phyloP scores from a whole-genome alignment of 169 alveolate genomes.

The Eimeria zaria region DNA sequence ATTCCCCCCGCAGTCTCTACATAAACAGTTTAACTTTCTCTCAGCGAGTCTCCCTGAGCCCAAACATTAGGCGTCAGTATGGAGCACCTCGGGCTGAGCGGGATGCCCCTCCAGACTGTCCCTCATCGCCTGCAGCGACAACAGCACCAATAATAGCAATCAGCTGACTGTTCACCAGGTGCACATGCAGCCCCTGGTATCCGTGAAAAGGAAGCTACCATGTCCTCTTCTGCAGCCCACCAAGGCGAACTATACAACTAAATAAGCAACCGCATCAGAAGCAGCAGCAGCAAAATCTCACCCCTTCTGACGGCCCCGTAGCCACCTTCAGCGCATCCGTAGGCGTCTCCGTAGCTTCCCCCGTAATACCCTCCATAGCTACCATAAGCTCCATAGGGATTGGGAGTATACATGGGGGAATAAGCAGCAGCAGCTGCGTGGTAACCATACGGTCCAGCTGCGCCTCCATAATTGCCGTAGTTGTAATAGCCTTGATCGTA shows the following conservation, averaged over 20 bases:
- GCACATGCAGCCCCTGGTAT: background rate
- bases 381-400: conserved; percentile 61
- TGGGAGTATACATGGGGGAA: conserved; percentile 70
- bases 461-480: conserved; percentile 53
- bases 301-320: conserved; percentile 71
- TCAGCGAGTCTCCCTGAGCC: background rate
- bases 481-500: conserved; percentile 66
- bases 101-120: conserved; percentile 32
- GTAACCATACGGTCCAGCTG: conserved; percentile 66
- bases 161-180: background rate
- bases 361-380: conserved; percentile 68
- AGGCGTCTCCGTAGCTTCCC: conserved; percentile 65
- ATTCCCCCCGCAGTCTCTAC: conserved; percentile 43
- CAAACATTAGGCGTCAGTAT: conserved; percentile 19
- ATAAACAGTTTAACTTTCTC: conserved; percentile 10
- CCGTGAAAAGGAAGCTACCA: background rate
- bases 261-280: background rate
- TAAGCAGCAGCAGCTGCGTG: conserved; percentile 75
- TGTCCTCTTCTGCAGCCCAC: no score
- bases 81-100: conserved; percentile 79
- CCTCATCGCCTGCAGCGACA: conserved; percentile 42
- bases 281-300: background rate
- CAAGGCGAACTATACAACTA: background rate
- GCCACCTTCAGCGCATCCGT: conserved; percentile 68
- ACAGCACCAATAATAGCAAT: background rate